Percentiles rank a stretch among this genome's conserved stretches.
These are phyloP conservation scores for Penicillium sp. DNA, from an alignment of 2,329 filamentous ascomycete genomes.

Conservation along the genomic window DNA sequence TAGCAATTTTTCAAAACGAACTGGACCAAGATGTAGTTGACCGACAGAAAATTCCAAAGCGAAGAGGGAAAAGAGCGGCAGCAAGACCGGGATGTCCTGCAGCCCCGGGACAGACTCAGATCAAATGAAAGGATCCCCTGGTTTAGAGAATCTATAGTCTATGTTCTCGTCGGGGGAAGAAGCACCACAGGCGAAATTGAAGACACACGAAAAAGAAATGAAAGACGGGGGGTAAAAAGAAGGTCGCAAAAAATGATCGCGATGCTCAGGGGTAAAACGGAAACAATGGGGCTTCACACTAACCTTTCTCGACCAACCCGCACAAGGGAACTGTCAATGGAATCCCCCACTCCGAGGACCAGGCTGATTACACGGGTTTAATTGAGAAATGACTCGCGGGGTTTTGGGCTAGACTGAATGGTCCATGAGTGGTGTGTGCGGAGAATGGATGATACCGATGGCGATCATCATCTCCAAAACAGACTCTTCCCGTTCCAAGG, in stretches of 20 bases:
- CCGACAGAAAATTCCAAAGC: constrained; percentile 1
- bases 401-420: no score
- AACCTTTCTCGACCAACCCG: constrained; percentile 9
- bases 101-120: constrained; percentile 20
- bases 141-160: constrained; percentile 11
- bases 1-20: constrained; percentile 3
- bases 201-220: neutral
- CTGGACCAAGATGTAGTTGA: constrained; percentile 12
- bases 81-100: constrained; percentile 22
- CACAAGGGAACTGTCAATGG: constrained; percentile 1
- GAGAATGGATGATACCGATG: constrained; percentile 19
- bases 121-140: constrained; percentile 13
- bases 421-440: neutral
- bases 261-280: constrained; percentile 14
- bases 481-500: constrained; percentile 9
- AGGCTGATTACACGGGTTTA: no score
- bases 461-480: constrained; percentile 19
- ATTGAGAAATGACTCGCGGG: neutral
- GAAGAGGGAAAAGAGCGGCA: constrained; percentile 1
- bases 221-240: constrained; percentile 1
- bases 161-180: constrained; percentile 14
- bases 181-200: neutral
- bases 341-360: neutral
- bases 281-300: constrained; percentile 2
- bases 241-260: neutral